Percentiles rank a stretch among this genome's conserved stretches.
These are phyloP conservation scores for Sequoiadendron giganteum DNA, from an alignment of 75 land plant genomes.

Conservation along the genomic window DNA sequence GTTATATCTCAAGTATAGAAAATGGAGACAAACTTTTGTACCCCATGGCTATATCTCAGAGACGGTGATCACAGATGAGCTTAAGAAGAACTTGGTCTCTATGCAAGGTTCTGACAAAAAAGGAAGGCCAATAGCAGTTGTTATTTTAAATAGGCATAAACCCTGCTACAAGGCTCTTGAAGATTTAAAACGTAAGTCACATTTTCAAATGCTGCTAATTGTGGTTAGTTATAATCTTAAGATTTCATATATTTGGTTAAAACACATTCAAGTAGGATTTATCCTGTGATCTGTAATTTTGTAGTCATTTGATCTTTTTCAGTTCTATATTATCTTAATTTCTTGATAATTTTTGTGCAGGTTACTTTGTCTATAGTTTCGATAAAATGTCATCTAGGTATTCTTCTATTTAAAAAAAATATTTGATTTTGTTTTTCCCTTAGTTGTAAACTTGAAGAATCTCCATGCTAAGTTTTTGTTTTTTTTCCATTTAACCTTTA, in stretches of 20 bases:
- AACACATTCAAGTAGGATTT: not conserved
- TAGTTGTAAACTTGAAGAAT: not conserved
- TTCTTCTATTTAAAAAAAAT: not conserved
- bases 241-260: not conserved
- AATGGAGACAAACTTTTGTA: slow-evolving; percentile 49
- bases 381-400: slow-evolving; percentile 26
- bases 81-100: slow-evolving; percentile 54
- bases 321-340: not conserved
- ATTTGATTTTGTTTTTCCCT: not conserved
- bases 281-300: not conserved
- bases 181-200: slow-evolving; percentile 65
- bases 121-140: slow-evolving; percentile 52
- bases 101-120: slow-evolving; percentile 73
- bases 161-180: slow-evolving; percentile 38
- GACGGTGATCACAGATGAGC: slow-evolving; percentile 38
- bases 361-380: slow-evolving; percentile 24
- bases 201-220: slow-evolving; percentile 10
- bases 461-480: not conserved
- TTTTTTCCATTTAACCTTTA: not conserved
- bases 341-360: slow-evolving; percentile 12
- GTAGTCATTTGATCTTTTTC: not conserved
- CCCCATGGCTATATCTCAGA: slow-evolving; percentile 56
- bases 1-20: slow-evolving; percentile 44
- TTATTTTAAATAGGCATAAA: slow-evolving; percentile 42
- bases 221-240: not conserved